phyloP scores from a whole-genome alignment of 2,329 filamentous ascomycete genomes.

The Tolypocladium amazonense region DNA sequence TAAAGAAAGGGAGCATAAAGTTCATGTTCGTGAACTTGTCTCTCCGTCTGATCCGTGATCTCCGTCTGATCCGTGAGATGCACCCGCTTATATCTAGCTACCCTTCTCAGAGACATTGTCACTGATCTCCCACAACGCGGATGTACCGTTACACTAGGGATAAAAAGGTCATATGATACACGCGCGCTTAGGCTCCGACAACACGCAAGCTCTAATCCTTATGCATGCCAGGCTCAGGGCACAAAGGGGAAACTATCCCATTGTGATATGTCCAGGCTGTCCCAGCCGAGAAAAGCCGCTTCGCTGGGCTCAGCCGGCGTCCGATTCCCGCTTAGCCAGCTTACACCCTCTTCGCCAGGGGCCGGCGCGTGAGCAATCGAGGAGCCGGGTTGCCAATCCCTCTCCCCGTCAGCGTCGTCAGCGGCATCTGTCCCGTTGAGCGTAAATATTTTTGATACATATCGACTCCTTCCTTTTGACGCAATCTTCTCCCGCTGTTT shows the following conservation, averaged over 20 bases:
- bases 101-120: neutral
- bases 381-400: neutral
- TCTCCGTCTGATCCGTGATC: neutral
- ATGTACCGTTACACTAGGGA: too few species aligned
- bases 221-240: neutral
- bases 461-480: conserved; percentile 12
- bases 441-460: conserved; percentile 16
- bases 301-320: conserved; percentile 2
- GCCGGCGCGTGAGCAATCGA: neutral
- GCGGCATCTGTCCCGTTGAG: conserved; percentile 2
- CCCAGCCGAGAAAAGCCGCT: conserved; percentile 15
- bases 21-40: neutral
- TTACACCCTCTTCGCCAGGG: conserved; percentile 2
- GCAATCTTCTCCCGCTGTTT: conserved; percentile 22
- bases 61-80: neutral
- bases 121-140: neutral
- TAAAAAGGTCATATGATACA: too few species aligned
- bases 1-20: neutral
- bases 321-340: conserved; percentile 3
- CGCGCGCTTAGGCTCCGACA: neutral
- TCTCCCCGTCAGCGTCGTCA: neutral
- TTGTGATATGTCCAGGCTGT: conserved; percentile 18
- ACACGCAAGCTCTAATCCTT: neutral
- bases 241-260: conserved; percentile 21
- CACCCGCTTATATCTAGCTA: too few species aligned